Conservation (phyloP, 805 yeast species). For the Ogataea trehalophila region DNA sequence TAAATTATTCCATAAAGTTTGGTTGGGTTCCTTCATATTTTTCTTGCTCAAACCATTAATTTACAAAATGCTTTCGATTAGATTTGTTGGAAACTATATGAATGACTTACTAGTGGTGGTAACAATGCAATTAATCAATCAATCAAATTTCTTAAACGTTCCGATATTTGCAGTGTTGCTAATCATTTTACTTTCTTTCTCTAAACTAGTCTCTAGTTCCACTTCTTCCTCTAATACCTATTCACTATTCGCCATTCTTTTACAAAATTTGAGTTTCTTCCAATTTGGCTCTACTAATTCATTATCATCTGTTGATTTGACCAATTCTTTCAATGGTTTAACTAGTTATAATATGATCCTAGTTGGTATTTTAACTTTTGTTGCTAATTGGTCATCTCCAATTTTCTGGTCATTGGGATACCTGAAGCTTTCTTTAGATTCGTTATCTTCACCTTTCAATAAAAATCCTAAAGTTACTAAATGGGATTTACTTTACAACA, state of each 20-base stretch:
- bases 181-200: conserved; percentile 26
- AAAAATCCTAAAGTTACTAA: conserved; percentile 15
- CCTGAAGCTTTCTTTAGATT: conserved; percentile 12
- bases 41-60: conserved; percentile 16
- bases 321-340: conserved; percentile 91
- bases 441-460: not conserved
- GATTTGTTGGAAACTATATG: conserved; percentile 19
- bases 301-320: conserved; percentile 81
- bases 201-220: conserved; percentile 8
- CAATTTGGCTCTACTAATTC: conserved; percentile 90
- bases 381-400: conserved; percentile 83
- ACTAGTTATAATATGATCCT: conserved; percentile 58
- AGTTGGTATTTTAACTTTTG: conserved; percentile 75
- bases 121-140: conserved; percentile 46
- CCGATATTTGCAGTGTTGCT: conserved; percentile 41
- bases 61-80: not conserved
- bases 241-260: conserved; percentile 37
- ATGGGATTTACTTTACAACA: conserved; percentile 33
- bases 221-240: conserved; percentile 12
- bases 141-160: conserved; percentile 48
- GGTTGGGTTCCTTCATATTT: conserved; percentile 11
- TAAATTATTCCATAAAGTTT: conserved; percentile 19
- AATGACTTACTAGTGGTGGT: conserved; percentile 33
- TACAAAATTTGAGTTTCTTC: conserved; percentile 78
- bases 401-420: conserved; percentile 69